phyloP scores from a whole-genome alignment of 2,329 filamentous ascomycete genomes.

The Fusarium liriodendri region DNA sequence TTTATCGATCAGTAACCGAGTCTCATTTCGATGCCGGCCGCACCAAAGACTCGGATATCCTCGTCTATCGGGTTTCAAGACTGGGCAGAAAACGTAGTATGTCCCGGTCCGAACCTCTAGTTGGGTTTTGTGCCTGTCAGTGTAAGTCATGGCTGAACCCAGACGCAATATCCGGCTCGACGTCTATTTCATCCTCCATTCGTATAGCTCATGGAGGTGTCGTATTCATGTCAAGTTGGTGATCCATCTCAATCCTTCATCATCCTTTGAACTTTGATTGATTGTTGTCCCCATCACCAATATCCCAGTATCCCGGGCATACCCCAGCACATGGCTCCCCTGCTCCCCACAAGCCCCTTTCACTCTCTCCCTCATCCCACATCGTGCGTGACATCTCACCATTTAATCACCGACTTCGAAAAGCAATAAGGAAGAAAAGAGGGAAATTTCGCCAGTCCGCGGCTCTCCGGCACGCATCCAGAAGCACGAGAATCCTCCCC shows the following conservation, averaged over 20 bases:
- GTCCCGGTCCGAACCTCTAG: constrained; percentile 5
- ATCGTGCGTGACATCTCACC: constrained; percentile 16
- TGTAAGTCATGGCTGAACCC: constrained; percentile 5
- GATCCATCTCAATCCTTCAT: neutral
- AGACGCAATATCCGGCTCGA: constrained; percentile 4
- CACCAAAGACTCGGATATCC: constrained; percentile 17
- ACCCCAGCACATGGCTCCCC: constrained; percentile 1
- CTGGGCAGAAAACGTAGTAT: neutral
- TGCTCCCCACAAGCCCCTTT: constrained; percentile 25
- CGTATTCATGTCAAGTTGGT: neutral
- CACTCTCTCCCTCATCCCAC: constrained; percentile 23
- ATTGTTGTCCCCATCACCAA: neutral
- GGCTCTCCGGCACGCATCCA: neutral
- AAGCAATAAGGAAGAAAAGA: neutral
- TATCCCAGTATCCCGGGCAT: constrained; percentile 8
- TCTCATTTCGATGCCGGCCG: constrained; percentile 19
- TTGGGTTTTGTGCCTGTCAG: neutral
- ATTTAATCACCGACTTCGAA: neutral
- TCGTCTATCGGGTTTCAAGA: constrained; percentile 26
- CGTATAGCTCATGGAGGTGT: neutral
- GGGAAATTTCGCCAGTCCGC: neutral
- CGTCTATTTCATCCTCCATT: neutral
- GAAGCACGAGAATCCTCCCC: neutral
- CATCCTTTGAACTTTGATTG: neutral
- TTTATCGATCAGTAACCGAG: constrained; percentile 9